Evolutionary conservation across 1,284 basidiomycete species (phyloP), one percentile per base, ranked within the genome.

Genomic region (Heterobasidion annosum): DNA sequence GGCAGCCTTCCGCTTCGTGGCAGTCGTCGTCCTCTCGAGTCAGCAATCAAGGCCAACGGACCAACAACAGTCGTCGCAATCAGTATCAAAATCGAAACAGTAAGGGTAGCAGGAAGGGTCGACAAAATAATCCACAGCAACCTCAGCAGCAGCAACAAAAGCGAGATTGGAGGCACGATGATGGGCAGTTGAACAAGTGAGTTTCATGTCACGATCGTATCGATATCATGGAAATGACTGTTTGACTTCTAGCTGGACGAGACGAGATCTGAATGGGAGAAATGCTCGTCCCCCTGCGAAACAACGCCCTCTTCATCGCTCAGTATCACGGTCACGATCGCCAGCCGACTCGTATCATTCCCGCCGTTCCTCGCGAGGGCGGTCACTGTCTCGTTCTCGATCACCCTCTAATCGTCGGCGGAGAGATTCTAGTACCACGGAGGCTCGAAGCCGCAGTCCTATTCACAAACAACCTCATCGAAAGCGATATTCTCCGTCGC

Each of bases 151-250:
- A 69, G 56, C 69, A 70, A 50, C 65, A 66, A 57, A 67, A 64
- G 52, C 75, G 82, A 51, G 84, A 84, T 60, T 82, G 82, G 77
- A 73, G 77, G 51, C 74, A 73, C 48, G 83, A 86, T 54, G 85
- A 85, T 55, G 75, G 76, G 18, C 78, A 76, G 60, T 65, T 82
- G 57, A 89, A 89, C 67, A 89, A 89, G 87, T 89, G 63, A 40
- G 78, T 66, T 43, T 54, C 56, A 65, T 37, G 35, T 51, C 51
- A 48, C 34, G 54, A 44, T 54, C 56, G 60, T 45, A 53, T 15
- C 6, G 13, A 25, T 46, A 42, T 40, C 48, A 18, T 52, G 47
- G 50, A 51, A 54, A 55, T 65, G 19, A 56, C 19, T 18, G 34
- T 51, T 48, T 13, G 8, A 48, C 44, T 25, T 25, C 45, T 43